Conservation (phyloP, 1,139 yeast species). For the Pichia sp. region DNA sequence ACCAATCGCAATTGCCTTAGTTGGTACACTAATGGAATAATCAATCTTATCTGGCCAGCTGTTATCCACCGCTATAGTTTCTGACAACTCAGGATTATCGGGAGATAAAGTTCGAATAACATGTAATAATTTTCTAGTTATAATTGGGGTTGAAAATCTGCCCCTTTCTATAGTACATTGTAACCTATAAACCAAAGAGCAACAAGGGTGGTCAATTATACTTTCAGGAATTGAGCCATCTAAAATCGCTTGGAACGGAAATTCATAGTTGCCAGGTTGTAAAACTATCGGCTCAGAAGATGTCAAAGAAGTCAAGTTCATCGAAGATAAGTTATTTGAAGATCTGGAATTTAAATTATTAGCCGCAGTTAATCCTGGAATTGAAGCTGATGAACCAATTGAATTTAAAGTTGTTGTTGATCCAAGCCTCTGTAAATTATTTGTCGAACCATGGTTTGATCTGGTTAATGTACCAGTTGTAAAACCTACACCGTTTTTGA, state of each 20-base stretch:
- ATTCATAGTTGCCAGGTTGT: conserved; percentile 76
- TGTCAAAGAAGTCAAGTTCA: conserved; percentile 18
- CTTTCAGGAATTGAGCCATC: conserved; percentile 88
- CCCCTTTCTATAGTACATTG: conserved; percentile 83
- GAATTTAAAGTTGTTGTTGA: conserved; percentile 13
- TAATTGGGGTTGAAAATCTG: conserved; percentile 58
- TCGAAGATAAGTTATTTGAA: conserved; percentile 13
- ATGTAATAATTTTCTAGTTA: conserved; percentile 68
- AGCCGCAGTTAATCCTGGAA: neutral
- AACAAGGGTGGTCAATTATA: conserved; percentile 86
- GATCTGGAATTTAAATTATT: too few relatives aligned
- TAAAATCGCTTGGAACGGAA: conserved; percentile 79
- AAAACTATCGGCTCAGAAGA: conserved; percentile 32
- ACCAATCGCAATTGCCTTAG: conserved; percentile 88
- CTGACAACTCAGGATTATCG: conserved; percentile 82
- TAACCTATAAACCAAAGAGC: conserved; percentile 67
- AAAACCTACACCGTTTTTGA: conserved; percentile 19
- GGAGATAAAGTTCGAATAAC: conserved; percentile 85
- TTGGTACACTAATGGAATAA: conserved; percentile 78
- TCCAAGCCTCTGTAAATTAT: conserved; percentile 24
- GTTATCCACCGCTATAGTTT: conserved; percentile 90
- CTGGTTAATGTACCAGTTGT: conserved; percentile 27
- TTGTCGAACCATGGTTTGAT: conserved; percentile 27
- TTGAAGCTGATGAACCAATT: conserved; percentile 9
- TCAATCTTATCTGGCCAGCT: conserved; percentile 96